phyloP scores from a whole-genome alignment of 1,139 yeast species.

The Scheffersomyces titani region DNA sequence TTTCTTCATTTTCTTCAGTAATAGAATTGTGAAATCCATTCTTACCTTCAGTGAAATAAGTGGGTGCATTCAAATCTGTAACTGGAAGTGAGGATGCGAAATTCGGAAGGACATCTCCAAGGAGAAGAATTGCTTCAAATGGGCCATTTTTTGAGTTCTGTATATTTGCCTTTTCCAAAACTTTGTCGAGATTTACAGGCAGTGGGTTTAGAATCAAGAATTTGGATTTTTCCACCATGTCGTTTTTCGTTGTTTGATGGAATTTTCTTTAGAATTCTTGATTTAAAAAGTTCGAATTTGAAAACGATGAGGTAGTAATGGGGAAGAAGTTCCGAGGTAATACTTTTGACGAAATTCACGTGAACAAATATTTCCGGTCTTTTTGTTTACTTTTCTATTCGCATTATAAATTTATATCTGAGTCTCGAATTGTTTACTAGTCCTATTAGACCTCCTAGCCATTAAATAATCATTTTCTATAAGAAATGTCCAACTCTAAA shows the following conservation, averaged over 20 bases:
- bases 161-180: conserved; percentile 48
- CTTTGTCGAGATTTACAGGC: conserved; percentile 36
- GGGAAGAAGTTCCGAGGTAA: not conserved
- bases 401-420: not conserved
- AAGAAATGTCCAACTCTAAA: not conserved
- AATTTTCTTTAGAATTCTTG: not conserved
- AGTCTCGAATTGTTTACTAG: not conserved
- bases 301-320: not conserved
- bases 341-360: not conserved
- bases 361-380: not conserved
- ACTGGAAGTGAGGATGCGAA: conserved; percentile 15
- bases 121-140: conserved; percentile 53
- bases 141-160: conserved; percentile 64
- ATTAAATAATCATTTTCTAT: not conserved
- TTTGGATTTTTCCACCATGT: conserved; percentile 19
- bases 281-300: not conserved
- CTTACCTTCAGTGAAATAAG: conserved; percentile 31
- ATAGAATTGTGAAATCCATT: conserved; percentile 11
- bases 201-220: conserved; percentile 54
- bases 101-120: conserved; percentile 47
- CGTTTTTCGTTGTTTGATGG: not conserved
- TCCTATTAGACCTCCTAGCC: not conserved
- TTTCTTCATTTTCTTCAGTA: not conserved
- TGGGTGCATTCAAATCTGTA: conserved; percentile 23
- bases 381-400: not conserved